phyloP scores from a whole-genome alignment of 1,284 basidiomycete species.

The Peniophora sp. region DNA sequence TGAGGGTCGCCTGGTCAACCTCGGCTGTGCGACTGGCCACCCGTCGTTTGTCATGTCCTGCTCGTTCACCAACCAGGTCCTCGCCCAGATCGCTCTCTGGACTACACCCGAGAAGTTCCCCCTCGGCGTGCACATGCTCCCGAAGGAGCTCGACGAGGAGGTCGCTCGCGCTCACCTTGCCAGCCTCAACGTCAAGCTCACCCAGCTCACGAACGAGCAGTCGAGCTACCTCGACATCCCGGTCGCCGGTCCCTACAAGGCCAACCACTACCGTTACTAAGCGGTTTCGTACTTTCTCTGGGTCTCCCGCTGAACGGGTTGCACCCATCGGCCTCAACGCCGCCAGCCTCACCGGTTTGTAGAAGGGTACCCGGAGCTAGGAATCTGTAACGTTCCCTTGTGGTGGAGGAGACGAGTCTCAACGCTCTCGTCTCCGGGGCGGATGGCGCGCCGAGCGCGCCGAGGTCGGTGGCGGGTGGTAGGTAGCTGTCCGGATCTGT shows the following conservation, averaged over 20 bases:
- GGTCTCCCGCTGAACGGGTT: conserved; percentile 14
- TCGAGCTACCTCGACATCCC: conserved; percentile 92
- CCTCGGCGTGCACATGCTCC: conserved; percentile 92
- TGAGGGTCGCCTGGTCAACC: conserved; percentile 97
- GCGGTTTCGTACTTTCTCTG: conserved; percentile 7
- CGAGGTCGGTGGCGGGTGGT: conserved; percentile 2
- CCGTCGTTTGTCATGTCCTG: conserved; percentile 99
- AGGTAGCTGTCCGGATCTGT: neutral
- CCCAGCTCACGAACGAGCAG: conserved; percentile 72
- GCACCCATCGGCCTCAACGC: conserved; percentile 63
- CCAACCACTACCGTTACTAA: conserved; percentile 69
- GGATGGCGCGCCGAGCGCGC: conserved; percentile 2
- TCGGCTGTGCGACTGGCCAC: conserved; percentile 92
- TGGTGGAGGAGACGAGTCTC: conserved; percentile 19
- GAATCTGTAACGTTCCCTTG: conserved; percentile 55
- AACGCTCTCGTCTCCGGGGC: conserved; percentile 19
- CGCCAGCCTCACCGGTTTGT: conserved; percentile 43
- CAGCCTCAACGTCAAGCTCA: conserved; percentile 92
- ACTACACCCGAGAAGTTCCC: conserved; percentile 86
- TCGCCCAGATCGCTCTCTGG: conserved; percentile 99
- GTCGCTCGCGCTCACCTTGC: conserved; percentile 93
- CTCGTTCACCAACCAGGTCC: conserved; percentile 98
- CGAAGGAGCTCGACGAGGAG: conserved; percentile 98
- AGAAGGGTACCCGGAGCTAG: conserved; percentile 11
- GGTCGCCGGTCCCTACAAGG: conserved; percentile 89